phyloP scores from a whole-genome alignment of 2,329 filamentous ascomycete species.

The Phaeoacremonium minimum region DNA sequence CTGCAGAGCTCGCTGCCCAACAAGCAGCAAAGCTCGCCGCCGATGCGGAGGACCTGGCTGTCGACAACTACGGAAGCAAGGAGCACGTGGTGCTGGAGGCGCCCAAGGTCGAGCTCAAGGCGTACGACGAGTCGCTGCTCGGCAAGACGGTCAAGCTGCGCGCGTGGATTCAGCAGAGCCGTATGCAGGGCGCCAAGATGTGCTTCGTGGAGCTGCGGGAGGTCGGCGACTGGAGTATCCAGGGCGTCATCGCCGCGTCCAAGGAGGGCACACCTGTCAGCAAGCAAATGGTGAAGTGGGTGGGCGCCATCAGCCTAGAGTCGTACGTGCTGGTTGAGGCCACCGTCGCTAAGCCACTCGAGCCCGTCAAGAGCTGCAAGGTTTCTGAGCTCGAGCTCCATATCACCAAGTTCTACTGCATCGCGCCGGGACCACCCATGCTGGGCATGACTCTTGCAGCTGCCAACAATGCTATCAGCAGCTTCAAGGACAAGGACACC shows the following conservation, averaged over 20 bases:
- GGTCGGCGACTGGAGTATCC: slow-evolving; percentile 71
- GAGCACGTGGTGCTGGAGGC: slow-evolving; percentile 50
- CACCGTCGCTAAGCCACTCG: slow-evolving; percentile 73
- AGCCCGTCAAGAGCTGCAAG: slow-evolving; percentile 83
- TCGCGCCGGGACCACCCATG: slow-evolving; percentile 58
- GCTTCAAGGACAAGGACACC: slow-evolving; percentile 54
- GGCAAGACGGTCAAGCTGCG: slow-evolving; percentile 72
- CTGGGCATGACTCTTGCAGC: slow-evolving; percentile 54
- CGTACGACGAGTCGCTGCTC: slow-evolving; percentile 59
- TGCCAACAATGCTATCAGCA: slow-evolving; percentile 50
- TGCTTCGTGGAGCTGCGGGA: slow-evolving; percentile 83
- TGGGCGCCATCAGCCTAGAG: slow-evolving; percentile 69
- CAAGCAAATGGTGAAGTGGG: slow-evolving; percentile 94
- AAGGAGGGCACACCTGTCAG: slow-evolving; percentile 58
- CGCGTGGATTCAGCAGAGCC: slow-evolving; percentile 80
- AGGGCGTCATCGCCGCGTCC: slow-evolving; percentile 70
- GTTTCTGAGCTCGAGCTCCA: slow-evolving; percentile 82
- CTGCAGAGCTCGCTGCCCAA: slow-evolving; percentile 72
- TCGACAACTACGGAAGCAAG: slow-evolving; percentile 69
- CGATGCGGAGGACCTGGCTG: slow-evolving; percentile 59
- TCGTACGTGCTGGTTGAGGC: slow-evolving; percentile 81
- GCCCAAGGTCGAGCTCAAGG: slow-evolving; percentile 51
- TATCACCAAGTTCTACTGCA: slow-evolving; percentile 77
- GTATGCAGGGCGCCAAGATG: slow-evolving; percentile 87
- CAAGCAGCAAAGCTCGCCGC: slow-evolving; percentile 55